Base-by-base conservation (phyloP, 805 yeast genomes). In the Candida hungchunana region DNA sequence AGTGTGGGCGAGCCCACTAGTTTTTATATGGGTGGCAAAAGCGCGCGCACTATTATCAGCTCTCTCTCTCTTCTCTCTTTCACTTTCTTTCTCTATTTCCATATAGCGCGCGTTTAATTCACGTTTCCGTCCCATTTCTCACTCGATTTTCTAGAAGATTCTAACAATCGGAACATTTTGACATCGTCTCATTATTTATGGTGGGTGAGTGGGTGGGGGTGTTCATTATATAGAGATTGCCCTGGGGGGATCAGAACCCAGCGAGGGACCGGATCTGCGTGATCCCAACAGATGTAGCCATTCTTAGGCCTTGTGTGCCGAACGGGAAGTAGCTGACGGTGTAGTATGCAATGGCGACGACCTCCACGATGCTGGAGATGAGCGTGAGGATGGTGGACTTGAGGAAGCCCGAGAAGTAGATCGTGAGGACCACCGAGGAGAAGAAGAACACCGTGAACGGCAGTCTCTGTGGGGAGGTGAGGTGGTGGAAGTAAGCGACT, bases 321-420 rank as follows among this genome's bases (percentile, higher is more conserved):
- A 89, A 83, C 11, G 98, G 98, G 71, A 93, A 90, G 60, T 93
- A 93, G 51, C 95, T 84, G 27, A 90, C 69, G 0, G 93, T 80
- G 58, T 93, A 93, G 68, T 89, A 89, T 5, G 87, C 51, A n/a
- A 93, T 88, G 1, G 96, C 90, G 37, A 93, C 60, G 7, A 89
- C 65, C 59, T 93, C 97, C 9, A 84, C 59, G 2, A 82, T 59
- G 28, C 93, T 82, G 21, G 87, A 77, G 10, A 87, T 54, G 9
- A 93, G 61, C 0, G 97, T 87, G 34, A 88, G 62, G 6, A 93
- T 52, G 1, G 95, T 79, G 36, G 83, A 77, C 50, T 79, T 82
- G 48, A 56, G 37, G 19, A 81, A 66, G 6, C 86, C 74, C 15
- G 95, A 80, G 55, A 82, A 80, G 55, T 84, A 82, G 31, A 93